A percentile compares a stretch with the other conserved stretches of the same genome.
Conservation (phyloP, 768 basidiomycete genomes). For the Trametes sanguinea region DNA sequence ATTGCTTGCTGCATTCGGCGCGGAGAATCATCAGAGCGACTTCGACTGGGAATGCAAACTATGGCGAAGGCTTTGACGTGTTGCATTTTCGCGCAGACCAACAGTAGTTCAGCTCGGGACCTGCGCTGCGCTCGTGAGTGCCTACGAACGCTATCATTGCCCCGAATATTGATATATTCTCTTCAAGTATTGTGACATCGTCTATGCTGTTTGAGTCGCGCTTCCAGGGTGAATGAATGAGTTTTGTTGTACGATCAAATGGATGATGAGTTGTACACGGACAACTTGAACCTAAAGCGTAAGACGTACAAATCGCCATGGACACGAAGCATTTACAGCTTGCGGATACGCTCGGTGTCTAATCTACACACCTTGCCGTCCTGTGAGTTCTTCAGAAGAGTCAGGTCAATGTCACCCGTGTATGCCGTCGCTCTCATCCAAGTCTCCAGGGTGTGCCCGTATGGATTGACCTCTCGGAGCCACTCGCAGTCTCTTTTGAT, state of each 20-base stretch:
- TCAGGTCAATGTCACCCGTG: background rate
- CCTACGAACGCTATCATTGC: too few relatives aligned
- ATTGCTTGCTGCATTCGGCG: constrained; percentile 66
- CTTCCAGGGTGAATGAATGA: too few relatives aligned
- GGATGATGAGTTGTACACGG: too few relatives aligned
- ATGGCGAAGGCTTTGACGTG: constrained; percentile 72
- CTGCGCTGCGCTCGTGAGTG: too few relatives aligned
- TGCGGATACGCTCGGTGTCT: background rate
- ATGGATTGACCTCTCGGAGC: constrained; percentile 42
- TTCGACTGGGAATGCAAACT: constrained; percentile 72
- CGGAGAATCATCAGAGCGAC: constrained; percentile 67
- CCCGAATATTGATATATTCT: too few relatives aligned
- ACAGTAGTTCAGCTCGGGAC: background rate
- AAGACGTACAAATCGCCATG: too few relatives aligned
- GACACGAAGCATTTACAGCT: too few relatives aligned
- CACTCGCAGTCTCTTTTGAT: constrained; percentile 46
- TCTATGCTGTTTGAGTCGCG: too few relatives aligned
- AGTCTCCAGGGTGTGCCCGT: constrained; percentile 38
- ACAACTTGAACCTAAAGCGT: too few relatives aligned
- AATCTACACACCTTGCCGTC: background rate
- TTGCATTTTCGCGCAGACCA: constrained; percentile 42
- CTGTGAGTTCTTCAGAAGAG: background rate
- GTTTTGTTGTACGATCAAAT: too few relatives aligned
- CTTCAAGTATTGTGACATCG: too few relatives aligned
- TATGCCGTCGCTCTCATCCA: constrained; percentile 36